Evolutionary conservation across 2,329 filamentous ascomycete genomes (phyloP).

Genomic region (Dichotomopilus funicola): DNA sequence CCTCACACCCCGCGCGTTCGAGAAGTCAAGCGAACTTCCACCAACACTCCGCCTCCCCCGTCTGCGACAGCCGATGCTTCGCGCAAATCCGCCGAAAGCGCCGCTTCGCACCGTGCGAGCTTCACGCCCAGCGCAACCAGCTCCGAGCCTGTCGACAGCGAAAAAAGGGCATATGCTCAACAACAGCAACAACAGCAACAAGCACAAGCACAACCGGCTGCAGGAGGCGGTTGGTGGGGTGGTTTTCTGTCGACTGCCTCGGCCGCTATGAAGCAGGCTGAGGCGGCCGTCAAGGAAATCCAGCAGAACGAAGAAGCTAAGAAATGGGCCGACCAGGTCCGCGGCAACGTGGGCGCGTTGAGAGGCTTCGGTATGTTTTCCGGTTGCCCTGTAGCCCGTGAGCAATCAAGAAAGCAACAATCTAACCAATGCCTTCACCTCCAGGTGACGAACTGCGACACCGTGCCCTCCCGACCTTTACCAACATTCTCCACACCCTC

Average conservation of each 20-base stretch:
- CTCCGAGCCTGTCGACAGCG: constrained; percentile 52
- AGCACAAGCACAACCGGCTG: constrained; percentile 25
- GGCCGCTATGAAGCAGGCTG: constrained; percentile 85
- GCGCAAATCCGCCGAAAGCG: constrained; percentile 74
- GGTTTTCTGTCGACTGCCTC: constrained; percentile 76
- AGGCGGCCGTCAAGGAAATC: constrained; percentile 88
- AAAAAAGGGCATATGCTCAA: constrained; percentile 44
- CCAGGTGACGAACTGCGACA: constrained; percentile 79
- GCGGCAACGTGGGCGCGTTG: constrained; percentile 76
- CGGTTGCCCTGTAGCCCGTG: background rate
- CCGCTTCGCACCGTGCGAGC: constrained; percentile 62
- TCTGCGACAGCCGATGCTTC: constrained; percentile 32
- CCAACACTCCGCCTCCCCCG: constrained; percentile 42
- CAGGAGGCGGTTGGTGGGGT: constrained; percentile 77
- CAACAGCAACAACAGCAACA: constrained; percentile 30
- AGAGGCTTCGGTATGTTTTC: constrained; percentile 60
- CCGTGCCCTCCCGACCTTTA: constrained; percentile 88
- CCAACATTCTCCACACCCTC: constrained; percentile 87
- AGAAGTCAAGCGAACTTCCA: constrained; percentile 46
- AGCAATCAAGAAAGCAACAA: constrained; percentile 7
- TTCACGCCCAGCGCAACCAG: constrained; percentile 63
- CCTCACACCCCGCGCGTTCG: constrained; percentile 76
- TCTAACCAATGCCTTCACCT: constrained; percentile 6
- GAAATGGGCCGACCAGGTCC: constrained; percentile 91
- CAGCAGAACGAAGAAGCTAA: constrained; percentile 95